These are phyloP conservation scores for Termitomyces sp. DNA, from an alignment of 768 basidiomycete species.

Conservation along the genomic window DNA sequence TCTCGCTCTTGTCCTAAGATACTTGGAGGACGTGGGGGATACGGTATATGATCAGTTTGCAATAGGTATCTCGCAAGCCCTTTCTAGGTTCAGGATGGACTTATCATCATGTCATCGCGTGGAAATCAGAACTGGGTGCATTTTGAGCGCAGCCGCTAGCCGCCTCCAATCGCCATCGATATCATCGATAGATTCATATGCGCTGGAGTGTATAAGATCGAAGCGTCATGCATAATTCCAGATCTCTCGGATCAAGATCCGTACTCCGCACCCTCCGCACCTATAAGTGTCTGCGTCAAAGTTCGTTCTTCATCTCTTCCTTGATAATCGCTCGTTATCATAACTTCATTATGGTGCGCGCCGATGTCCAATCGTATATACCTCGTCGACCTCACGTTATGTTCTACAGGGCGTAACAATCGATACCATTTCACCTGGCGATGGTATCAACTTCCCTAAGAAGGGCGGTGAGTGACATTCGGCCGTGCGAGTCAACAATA, in stretches of 20 bases:
- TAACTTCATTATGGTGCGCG: constrained; percentile 29
- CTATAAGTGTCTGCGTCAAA: constrained; percentile 40
- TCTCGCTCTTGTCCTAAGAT: background rate
- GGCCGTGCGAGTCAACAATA: background rate
- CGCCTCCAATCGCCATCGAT: constrained; percentile 16
- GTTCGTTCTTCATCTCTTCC: constrained; percentile 26
- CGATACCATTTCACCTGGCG: constrained; percentile 54
- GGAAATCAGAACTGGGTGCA: constrained; percentile 7
- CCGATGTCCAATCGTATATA: constrained; percentile 17
- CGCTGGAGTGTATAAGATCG: constrained; percentile 10
- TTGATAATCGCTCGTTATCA: constrained; percentile 31
- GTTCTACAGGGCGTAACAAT: constrained; percentile 64
- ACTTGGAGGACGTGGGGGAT: no score
- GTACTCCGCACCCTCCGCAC: constrained; percentile 50
- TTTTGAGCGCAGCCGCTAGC: constrained; percentile 6
- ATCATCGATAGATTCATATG: constrained; percentile 13
- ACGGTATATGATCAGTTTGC: background rate
- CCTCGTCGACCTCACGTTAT: constrained; percentile 11
- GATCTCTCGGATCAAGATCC: constrained; percentile 74
- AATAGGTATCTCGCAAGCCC: background rate
- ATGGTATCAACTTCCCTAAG: constrained; percentile 63
- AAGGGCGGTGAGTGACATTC: constrained; percentile 53
- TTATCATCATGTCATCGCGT: background rate
- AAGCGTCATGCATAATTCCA: constrained; percentile 25
- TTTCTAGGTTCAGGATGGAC: background rate